Base-by-base conservation (phyloP, 2,329 filamentous ascomycete genomes). In the Ophiostoma fasciatum region DNA sequence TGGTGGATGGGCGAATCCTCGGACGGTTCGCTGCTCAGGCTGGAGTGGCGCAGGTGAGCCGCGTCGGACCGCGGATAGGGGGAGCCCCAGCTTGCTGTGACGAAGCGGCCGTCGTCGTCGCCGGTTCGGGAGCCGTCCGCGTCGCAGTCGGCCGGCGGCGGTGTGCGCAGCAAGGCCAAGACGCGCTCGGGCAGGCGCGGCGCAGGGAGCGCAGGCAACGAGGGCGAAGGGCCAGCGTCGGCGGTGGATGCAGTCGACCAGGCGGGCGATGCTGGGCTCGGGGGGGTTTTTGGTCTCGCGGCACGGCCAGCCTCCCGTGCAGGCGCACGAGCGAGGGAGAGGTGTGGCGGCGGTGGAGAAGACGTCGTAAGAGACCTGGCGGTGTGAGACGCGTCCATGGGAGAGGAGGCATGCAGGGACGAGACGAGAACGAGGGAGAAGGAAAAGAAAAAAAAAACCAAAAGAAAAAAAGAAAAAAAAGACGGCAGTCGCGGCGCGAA, bases 71-170 rank as follows among this genome's bases (percentile, higher is more conserved):
- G 68, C 37, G 81, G 77, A 59, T 94, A 94, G 17, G 87, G 87
- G 36, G 85, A 94, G 38, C 87, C 87, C 85, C 87, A 94, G 54
- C 79, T 87, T 33, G 84, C 79, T 31, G 83, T 90, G 42, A 67
- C 66, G 54, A 70, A 74, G 39, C 56, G 58, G 28, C 49, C 51
- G 34, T 62, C 60, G 45, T 57, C 55, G 3, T 25, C 23, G n/a
- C n/a, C 8, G 23, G 23, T 10, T 33, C 47, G 46, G 33, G 46
- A 48, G 20, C 43, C 25, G 25, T 14, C 15, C 15, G 21, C n/a
- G 13, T 15, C 5, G 10, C 19, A 13, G 27, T 37, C 42, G 31
- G 42, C 53, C 42, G 50, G 50, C 46, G 64, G 61, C 30, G 71
- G 67, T n/a, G 66, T 72, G 51, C 65, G 62, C 49, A 76, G 53